Percentiles rank a stretch among this genome's conserved stretches.
Evolutionary conservation across 2,329 filamentous ascomycete genomes (phyloP).

Genomic region (Arthrocladium fulminans): DNA sequence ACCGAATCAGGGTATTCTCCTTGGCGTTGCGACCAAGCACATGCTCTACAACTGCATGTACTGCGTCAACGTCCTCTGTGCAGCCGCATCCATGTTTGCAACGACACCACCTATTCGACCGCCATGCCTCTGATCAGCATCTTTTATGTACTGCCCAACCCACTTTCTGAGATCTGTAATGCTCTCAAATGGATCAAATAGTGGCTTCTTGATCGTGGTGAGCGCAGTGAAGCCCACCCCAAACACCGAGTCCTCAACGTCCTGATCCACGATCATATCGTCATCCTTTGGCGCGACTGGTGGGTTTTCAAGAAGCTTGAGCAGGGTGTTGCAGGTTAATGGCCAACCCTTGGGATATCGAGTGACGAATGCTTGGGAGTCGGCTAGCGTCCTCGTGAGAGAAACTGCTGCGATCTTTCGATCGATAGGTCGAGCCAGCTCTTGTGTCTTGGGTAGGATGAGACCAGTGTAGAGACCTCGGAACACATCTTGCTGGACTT

Average conservation of each 20-base stretch:
- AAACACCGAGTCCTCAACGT: conserved; percentile 91
- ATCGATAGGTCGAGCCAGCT: conserved; percentile 76
- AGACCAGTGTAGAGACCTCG: conserved; percentile 65
- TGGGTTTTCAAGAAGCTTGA: conserved; percentile 82
- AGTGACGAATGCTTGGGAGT: conserved; percentile 73
- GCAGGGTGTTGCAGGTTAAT: conserved; percentile 77
- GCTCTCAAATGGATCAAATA: conserved; percentile 76
- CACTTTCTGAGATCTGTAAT: conserved; percentile 70
- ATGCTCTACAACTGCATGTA: conserved; percentile 36
- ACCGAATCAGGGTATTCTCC: too few species aligned
- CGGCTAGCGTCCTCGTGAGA: conserved; percentile 81
- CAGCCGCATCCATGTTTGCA: conserved; percentile 59
- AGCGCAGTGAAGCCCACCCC: conserved; percentile 89
- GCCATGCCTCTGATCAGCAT: conserved; percentile 63
- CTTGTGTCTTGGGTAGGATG: conserved; percentile 80
- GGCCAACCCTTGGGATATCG: conserved; percentile 84
- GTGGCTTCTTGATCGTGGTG: conserved; percentile 72
- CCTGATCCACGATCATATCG: conserved; percentile 73
- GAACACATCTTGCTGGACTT: conserved; percentile 57
- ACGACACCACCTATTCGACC: conserved; percentile 66
- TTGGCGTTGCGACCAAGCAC: too few species aligned
- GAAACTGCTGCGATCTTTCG: conserved; percentile 91
- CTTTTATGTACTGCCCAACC: conserved; percentile 72
- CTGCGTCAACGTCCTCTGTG: conserved; percentile 38
- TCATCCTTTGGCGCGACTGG: conserved; percentile 63